Base-by-base conservation (phyloP, 2,329 filamentous ascomycete species). In the Fusarium algeriense region DNA sequence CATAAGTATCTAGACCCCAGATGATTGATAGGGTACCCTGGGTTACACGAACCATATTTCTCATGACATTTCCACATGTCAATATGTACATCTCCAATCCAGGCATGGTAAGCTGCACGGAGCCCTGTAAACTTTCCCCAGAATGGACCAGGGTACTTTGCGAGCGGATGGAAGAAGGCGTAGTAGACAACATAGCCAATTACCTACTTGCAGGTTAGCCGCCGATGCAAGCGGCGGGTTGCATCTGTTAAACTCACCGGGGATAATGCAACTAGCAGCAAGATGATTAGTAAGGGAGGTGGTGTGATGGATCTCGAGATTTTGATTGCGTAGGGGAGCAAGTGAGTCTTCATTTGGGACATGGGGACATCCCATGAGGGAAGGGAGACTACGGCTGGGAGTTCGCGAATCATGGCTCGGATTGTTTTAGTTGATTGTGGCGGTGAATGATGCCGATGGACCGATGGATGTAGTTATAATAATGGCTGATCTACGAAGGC, bases 51-150 rank as follows among this genome's bases (percentile, higher is more conserved):
- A 64, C 82, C 82, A 54, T 79, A 77, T 66, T 78, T 80, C 23
- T 76, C 58, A 69, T 83, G 81, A 58, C 74, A 78, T 23, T 69
- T 52, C 20, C 68, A 77, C n/a, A 81, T 78, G 8, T 81, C 77
- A 2, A 79, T 15, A 46, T 82, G 81, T 14, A 79, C 70, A 37
- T 82, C 79, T 0, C 78, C 79, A 50, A 75, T 79, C 73, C 76
- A 81, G 1, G 79, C 79, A 60, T 82, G 75, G 44, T 80, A 81
- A 7, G 77, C 74, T 19, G 70, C 62, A 64, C 79, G 76, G 26
- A 71, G 62, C 49, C 78, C 76, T 26, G 78, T 79, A n/a, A 81
- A 60, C 57, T 78, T 79, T 3, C 78, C 78, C 5, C 80, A 56
- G 15, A 78, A 75, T 1, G 81, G 81, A 1, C 81, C 80, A 79